These are phyloP conservation scores for Colletotrichum aenigma DNA, from an alignment of 2,329 filamentous ascomycete species.

Conservation along the genomic window DNA sequence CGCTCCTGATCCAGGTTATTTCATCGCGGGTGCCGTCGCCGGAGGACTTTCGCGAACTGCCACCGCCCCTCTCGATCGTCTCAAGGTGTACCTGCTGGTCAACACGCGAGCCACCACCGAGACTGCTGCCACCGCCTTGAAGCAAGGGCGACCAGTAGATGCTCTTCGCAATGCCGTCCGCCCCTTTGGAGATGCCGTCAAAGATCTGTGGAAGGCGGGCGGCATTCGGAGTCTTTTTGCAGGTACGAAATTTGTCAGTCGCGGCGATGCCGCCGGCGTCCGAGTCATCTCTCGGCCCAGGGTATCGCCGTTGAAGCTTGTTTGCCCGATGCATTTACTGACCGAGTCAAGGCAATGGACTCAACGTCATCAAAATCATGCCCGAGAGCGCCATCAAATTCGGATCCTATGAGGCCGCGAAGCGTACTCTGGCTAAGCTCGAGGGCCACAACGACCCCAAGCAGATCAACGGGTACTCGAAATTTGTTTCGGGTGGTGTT, in stretches of 20 bases:
- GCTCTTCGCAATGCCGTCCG: conserved; percentile 69
- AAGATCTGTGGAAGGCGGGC: conserved; percentile 83
- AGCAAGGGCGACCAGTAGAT: conserved; percentile 68
- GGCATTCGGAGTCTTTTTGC: conserved; percentile 91
- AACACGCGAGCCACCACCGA: conserved; percentile 71
- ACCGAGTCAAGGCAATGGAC: conserved; percentile 72
- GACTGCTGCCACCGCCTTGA: conserved; percentile 68
- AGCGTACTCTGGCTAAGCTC: conserved; percentile 81
- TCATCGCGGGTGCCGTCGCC: conserved; percentile 91
- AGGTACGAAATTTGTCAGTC: conserved; percentile 58
- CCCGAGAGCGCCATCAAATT: conserved; percentile 99
- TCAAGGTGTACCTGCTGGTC: conserved; percentile 97
- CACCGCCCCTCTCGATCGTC: conserved; percentile 92
- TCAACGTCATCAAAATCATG: conserved; percentile 98
- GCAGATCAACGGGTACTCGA: conserved; percentile 80
- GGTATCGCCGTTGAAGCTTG: not conserved
- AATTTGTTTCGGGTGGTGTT: conserved; percentile 88
- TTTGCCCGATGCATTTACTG: not conserved
- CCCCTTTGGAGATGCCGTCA: conserved; percentile 75
- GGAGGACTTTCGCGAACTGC: conserved; percentile 94
- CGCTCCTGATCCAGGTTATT: conserved; percentile 94
- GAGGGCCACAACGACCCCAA: conserved; percentile 88
- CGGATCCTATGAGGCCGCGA: conserved; percentile 94
- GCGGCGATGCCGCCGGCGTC: not conserved
- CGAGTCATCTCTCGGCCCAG: not conserved